Evolutionary conservation across 2,329 filamentous ascomycete species (phyloP), one percentile per base, ranked within the genome.

Genomic region (Alternaria novae-zelandiae): DNA sequence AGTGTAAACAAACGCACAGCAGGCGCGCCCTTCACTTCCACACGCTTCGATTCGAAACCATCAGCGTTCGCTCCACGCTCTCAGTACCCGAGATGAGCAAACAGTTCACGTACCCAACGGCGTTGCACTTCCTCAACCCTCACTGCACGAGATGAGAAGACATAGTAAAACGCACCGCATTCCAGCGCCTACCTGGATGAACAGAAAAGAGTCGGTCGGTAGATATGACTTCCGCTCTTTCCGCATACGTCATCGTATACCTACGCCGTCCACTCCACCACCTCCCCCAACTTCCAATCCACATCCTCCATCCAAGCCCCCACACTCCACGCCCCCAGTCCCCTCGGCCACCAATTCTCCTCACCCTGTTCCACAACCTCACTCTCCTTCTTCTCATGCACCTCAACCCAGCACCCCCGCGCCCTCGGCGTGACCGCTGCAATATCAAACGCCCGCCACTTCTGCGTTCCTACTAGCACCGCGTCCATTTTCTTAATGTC

Each of bases 271-370:
- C 74, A 78, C 66, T 70, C 71, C 49, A 68, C 13, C 20, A 71
- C 70, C 44, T 64, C 55, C 10, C 65, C 64, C 57, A 77, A 67
- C 11, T 32, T 54, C 63, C 76, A 65, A 36, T 70, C 63, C 5
- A 69, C 69, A 28, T 76, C 71, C 51, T 77, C 75, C 65, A 75
- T 66, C 75, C 75, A 78, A 17, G 57, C 69, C 5, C 74, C 74
- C 7, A 78, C 54, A 8, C 67, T 54, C 73, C 72, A 77, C 23
- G 71, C 66, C 13, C 49, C 54, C 15, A 75, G 30, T 1, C 60
- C 62, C 44, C 65, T 60, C 1, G 74, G 74, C 65, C 69, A 78
- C 45, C 69, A 78, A 57, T 57, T 65, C 17, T 54, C 41, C 13
- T 26, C 63, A 2, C 26, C 59, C 10, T 58, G 61, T 7, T 61